Conservation (phyloP, 31 red algal genomes). For the Odonthalia washingtoniensis region DNA sequence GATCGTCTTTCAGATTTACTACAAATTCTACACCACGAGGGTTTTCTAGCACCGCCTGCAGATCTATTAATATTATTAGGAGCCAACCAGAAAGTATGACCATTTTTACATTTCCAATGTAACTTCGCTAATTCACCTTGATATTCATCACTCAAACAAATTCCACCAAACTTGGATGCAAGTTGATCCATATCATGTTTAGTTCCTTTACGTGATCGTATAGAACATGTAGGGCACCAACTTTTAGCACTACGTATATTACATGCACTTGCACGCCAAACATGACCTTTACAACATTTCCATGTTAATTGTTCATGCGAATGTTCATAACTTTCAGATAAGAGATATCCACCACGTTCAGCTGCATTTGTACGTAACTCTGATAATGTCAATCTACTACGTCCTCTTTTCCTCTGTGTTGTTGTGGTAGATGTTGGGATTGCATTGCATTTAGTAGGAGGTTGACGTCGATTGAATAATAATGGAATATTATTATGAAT, state of each 20-base stretch:
- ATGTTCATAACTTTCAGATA: slow-evolving; percentile 67
- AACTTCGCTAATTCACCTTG: slow-evolving; percentile 57
- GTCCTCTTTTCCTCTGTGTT: not conserved
- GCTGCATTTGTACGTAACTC: slow-evolving; percentile 45
- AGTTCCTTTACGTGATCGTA: slow-evolving; percentile 45
- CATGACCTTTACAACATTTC: slow-evolving; percentile 75
- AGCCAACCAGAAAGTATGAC: slow-evolving; percentile 65
- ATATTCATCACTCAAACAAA: slow-evolving; percentile 66
- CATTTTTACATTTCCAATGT: slow-evolving; percentile 55
- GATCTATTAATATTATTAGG: slow-evolving; percentile 64
- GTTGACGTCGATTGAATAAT: too few species aligned
- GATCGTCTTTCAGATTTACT: not conserved
- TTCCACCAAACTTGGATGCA: slow-evolving; percentile 51
- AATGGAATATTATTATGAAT: too few species aligned
- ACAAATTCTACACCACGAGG: slow-evolving; percentile 74
- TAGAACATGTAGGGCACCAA: slow-evolving; percentile 86
- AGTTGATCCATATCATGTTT: slow-evolving; percentile 60
- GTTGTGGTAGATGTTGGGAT: too few species aligned
- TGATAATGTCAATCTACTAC: slow-evolving; percentile 45
- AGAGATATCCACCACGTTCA: slow-evolving; percentile 48
- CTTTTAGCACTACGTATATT: slow-evolving; percentile 65
- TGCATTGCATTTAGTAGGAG: too few species aligned
- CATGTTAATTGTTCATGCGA: slow-evolving; percentile 67
- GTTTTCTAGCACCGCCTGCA: slow-evolving; percentile 41
- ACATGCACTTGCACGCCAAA: slow-evolving; percentile 73